A percentile compares a stretch with the other conserved stretches of the same genome.
phyloP scores from a whole-genome alignment of 2,329 filamentous ascomycete species.

The Fusarium brevicatenulatum region DNA sequence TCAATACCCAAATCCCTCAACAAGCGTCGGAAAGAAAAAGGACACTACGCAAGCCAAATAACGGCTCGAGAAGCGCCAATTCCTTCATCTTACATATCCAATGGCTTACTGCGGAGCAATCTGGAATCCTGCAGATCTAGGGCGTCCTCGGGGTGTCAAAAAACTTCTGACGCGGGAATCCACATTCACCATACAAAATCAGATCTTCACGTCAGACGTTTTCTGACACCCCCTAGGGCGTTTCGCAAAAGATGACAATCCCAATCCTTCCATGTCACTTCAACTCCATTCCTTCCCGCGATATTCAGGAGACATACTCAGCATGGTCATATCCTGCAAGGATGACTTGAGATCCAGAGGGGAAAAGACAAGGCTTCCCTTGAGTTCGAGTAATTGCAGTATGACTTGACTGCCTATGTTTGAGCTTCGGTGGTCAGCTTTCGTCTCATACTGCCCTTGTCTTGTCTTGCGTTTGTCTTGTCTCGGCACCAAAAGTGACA shows the following conservation, averaged over 20 bases:
- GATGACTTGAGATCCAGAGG: neutral
- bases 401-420: neutral
- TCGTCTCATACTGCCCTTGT: slow-evolving; percentile 14
- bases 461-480: slow-evolving; percentile 5
- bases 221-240: too few relatives aligned
- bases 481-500: slow-evolving; percentile 13
- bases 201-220: too few relatives aligned
- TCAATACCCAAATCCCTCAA: neutral
- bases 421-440: slow-evolving; percentile 1
- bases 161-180: too few relatives aligned
- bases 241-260: neutral
- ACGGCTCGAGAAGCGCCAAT: neutral
- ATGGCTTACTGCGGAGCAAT: neutral
- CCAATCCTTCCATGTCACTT: slow-evolving; percentile 5
- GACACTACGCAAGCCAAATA: neutral
- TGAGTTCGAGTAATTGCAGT: neutral
- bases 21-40: neutral
- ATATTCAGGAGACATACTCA: slow-evolving; percentile 25
- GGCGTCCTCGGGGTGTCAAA: too few relatives aligned
- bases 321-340: slow-evolving; percentile 3
- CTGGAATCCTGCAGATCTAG: slow-evolving; percentile 5
- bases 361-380: neutral
- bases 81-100: neutral
- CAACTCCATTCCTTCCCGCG: neutral
- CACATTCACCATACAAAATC: too few relatives aligned